Evolutionary conservation across 192 early-diverging fungal genomes (phyloP).

Genomic region (Dispira parvispora): DNA sequence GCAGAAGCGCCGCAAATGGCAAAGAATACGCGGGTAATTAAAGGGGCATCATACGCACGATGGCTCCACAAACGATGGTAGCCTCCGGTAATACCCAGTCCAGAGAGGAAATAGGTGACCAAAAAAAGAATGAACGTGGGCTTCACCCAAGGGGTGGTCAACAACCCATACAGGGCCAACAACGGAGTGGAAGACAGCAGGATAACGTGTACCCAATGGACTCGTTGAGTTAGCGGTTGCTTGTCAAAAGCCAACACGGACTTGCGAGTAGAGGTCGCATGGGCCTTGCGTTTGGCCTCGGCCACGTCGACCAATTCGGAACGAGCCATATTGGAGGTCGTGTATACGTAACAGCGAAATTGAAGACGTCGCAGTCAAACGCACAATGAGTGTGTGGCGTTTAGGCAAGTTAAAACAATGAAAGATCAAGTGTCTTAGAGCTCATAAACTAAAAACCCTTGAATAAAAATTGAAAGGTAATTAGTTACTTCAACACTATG

Average conservation of each 20-base stretch:
- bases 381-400: too few relatives aligned
- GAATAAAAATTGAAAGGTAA: too few relatives aligned
- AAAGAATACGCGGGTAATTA: conserved; percentile 41
- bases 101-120: conserved; percentile 61
- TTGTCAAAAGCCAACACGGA: conserved; percentile 15
- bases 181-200: conserved; percentile 55
- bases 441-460: too few relatives aligned
- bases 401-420: too few relatives aligned
- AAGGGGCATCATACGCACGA: conserved; percentile 50
- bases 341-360: neutral
- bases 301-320: neutral
- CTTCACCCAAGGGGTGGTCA: conserved; percentile 42
- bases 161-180: conserved; percentile 59
- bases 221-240: conserved; percentile 24
- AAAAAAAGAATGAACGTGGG: conserved; percentile 59
- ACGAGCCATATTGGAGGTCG: conserved; percentile 5
- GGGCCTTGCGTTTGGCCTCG: neutral
- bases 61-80: conserved; percentile 79
- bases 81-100: conserved; percentile 79
- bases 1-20: conserved; percentile 49
- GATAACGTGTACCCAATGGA: conserved; percentile 54
- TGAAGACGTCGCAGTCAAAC: too few relatives aligned
- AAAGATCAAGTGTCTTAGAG: too few relatives aligned
- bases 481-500: too few relatives aligned
- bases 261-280: neutral